Base-by-base conservation (phyloP, 768 basidiomycete genomes). In the Dendrothele bispora region DNA sequence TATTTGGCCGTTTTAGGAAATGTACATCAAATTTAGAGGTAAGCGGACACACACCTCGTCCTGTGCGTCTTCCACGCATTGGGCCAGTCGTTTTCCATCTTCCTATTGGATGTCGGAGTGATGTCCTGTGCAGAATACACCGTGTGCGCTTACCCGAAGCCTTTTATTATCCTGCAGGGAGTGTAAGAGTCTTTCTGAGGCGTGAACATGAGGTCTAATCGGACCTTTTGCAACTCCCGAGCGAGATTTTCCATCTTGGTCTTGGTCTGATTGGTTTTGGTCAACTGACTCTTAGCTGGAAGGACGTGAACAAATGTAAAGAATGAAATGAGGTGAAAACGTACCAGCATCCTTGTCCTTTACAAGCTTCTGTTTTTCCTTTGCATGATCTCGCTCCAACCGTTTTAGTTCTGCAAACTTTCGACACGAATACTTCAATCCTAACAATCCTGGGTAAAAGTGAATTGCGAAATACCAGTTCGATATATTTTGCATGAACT, bases 321-420 rank as follows among this genome's bases (percentile, higher is more conserved):
- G 20, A 50, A 10, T 40, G 42, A 48, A 29, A 45, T 35, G 41
- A 26, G n/a, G 51, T 30, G 25, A 22, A 35, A 28, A 51, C 62
- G 65, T 69, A 90, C 89, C 88, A 54, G 88, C 82, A 68, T 93
- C 91, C 71, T 92, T 92, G 73, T 94, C 91, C 70, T 93, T 93
- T 40, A 80, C 74, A 25, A 93, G 73, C 61, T 93, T 93, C 72
- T 93, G 91, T 66, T 89, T 92, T 74, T 93, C 91, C 69, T 90
- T 93, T 32, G 90, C 84, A 59, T 92, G 87, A 61, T 92, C 91
- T 54, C 91, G 80, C 67, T 94, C 91, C 60, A 89, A 66, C 43
- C 88, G 79, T 64, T 92, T 92, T 63, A 91, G 71, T 65, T 93
- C 91, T 58, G 90, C 88, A 66, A 92, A 94, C 91, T 94, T 58